Percentiles rank a stretch among this genome's conserved stretches.
Evolutionary conservation across 148 eudicot genomes (phyloP).

Genomic region (Vaccinium corymbosum): DNA sequence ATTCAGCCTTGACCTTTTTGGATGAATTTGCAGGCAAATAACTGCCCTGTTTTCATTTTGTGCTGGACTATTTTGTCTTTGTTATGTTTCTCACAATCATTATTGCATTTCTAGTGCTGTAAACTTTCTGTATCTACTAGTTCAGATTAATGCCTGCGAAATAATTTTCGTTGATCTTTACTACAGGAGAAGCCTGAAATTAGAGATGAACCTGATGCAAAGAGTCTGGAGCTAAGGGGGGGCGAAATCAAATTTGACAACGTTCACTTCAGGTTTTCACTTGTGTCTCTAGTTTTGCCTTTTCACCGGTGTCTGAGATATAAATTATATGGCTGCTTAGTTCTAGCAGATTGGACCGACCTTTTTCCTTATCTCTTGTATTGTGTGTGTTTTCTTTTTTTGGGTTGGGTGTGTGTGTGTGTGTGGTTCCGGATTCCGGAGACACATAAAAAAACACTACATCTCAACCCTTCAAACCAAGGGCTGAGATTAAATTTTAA

Average conservation of each 20-base stretch:
- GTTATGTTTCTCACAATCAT: slow-evolving; percentile 1
- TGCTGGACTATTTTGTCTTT: background rate
- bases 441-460: too few species aligned
- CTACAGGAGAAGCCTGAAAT: slow-evolving; percentile 72
- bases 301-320: background rate
- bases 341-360: background rate
- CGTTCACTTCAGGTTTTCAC: slow-evolving; percentile 75
- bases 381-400: background rate
- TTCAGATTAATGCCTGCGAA: background rate
- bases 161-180: slow-evolving; percentile 6
- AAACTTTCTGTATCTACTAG: background rate
- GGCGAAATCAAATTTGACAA: slow-evolving; percentile 73
- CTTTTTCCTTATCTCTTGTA: background rate
- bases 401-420: too few species aligned
- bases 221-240: slow-evolving; percentile 64
- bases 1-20: background rate
- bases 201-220: slow-evolving; percentile 58
- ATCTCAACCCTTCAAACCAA: too few species aligned
- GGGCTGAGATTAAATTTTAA: too few species aligned
- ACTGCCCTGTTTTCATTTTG: background rate
- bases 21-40: background rate
- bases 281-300: background rate
- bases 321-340: background rate
- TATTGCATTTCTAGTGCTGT: slow-evolving; percentile 7
- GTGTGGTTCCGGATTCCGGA: too few species aligned